phyloP scores from a whole-genome alignment of 352 stramenopile species.

The Discostella stelligera region DNA sequence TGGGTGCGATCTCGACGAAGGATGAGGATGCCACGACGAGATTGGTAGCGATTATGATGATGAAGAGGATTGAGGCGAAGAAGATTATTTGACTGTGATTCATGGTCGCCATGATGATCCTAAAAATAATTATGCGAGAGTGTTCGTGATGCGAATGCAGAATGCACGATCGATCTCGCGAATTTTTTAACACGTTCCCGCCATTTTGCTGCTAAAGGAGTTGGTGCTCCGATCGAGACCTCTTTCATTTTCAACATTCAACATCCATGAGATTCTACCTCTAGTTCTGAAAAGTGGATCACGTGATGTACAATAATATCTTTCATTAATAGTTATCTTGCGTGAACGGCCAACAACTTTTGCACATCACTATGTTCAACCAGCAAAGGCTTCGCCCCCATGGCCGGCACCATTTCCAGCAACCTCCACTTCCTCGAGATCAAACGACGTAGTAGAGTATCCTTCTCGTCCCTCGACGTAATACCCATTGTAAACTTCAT shows the following conservation, averaged over 20 bases:
- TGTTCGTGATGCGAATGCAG: not conserved
- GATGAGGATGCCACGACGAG: not conserved
- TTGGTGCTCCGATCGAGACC: too few species aligned
- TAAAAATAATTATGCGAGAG: too few species aligned
- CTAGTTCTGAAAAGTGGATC: too few species aligned
- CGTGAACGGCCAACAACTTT: not conserved
- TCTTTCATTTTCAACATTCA: too few species aligned
- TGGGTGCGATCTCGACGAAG: not conserved
- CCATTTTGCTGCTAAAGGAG: too few species aligned
- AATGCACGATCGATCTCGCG: not conserved
- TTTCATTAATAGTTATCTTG: not conserved
- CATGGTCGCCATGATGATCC: slow-evolving; percentile 5
- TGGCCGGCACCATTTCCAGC: not conserved
- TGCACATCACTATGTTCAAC: not conserved
- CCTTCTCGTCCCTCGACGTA: not conserved
- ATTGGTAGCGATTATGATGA: not conserved
- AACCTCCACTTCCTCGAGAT: not conserved
- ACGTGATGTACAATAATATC: not conserved
- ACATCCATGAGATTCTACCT: too few species aligned
- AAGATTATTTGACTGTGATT: slow-evolving; percentile 1
- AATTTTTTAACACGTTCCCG: too few species aligned
- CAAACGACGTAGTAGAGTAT: not conserved
- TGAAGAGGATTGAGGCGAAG: slow-evolving; percentile 1
- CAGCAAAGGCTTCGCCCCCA: not conserved
- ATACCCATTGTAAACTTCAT: not conserved